Conservation (phyloP, 1,284 basidiomycete genomes). For the Leccinum subspadiceum region DNA sequence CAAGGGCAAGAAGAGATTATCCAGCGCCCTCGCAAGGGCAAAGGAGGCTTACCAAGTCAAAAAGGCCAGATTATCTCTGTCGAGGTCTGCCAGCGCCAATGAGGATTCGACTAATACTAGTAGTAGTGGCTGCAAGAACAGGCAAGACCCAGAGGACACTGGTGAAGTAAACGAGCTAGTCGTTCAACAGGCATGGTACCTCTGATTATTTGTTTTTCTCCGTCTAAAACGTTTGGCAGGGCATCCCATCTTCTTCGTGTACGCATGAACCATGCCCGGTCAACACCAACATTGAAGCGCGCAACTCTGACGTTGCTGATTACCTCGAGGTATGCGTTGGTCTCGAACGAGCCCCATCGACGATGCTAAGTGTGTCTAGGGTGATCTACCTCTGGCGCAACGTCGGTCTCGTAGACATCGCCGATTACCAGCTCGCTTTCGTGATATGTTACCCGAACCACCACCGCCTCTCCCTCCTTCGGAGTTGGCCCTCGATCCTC, state of each 20-base stretch:
- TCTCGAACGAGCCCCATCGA: not conserved
- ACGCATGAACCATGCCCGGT: not conserved
- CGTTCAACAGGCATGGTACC: not conserved
- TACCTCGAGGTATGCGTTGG: not conserved
- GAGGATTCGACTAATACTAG: too few relatives aligned
- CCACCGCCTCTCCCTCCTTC: too few relatives aligned
- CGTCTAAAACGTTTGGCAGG: not conserved
- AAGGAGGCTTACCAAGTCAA: not conserved
- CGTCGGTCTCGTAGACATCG: not conserved
- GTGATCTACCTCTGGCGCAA: not conserved
- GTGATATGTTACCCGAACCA: too few relatives aligned
- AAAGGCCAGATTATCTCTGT: not conserved
- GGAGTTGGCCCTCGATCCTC: not conserved
- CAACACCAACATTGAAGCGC: not conserved
- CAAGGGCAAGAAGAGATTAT: not conserved
- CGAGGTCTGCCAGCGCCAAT: not conserved
- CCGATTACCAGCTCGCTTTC: too few relatives aligned
- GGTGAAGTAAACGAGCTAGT: not conserved
- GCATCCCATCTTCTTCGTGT: not conserved
- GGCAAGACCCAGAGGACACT: not conserved
- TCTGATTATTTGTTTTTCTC: not conserved
- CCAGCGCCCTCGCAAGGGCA: not conserved
- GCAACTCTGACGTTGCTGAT: not conserved
- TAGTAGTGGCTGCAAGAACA: not conserved
- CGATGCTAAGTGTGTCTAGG: not conserved